Base-by-base conservation (phyloP, 495 filamentous ascomycete species). In the Neurospora africana region DNA sequence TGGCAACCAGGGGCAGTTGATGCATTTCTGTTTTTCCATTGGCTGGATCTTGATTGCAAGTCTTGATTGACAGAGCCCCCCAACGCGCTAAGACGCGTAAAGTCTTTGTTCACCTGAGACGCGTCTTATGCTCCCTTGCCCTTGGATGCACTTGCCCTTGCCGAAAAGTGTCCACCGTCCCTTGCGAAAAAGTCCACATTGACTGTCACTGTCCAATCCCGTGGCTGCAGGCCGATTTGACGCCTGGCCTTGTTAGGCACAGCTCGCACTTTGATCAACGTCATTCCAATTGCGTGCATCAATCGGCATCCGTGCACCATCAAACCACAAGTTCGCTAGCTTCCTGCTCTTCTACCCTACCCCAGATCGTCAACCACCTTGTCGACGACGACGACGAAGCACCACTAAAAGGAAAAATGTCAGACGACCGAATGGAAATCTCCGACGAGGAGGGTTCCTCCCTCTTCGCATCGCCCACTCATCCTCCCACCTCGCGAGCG, bases 381-480 rank as follows among this genome's bases (percentile, higher is more conserved):
- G 44, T 70, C 44, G 1, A 21, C 30, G 19, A 23, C 73, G 68
- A 40, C 41, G 27, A 27, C 68, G n/a, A 38, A 43, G 15, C 30
- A 17, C n/a, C 53, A 23, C 8, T 36, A 15, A 58, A 43, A 44
- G n/a, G n/a, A 1, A 33, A 39, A 33, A 79, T 80, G 78, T 65
- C 75, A 38, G 74, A 77, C 74, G 27, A 75, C 68, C 43, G 33
- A 19, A 69, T 74, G 17, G 72, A 75, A 70, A 75, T 69, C 58
- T 75, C 76, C 44, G 81, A 80, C 40, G 88, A 92, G 70, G 84
- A 87, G 6, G 91, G 93, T 74, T 86, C 91, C 71, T 87, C 93
- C 47, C 70, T 68, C 69, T 92, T 91, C 83, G 86, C 91, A 65
- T 93, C 91, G 5, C 92, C 92, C 4, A 89, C 90, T 17, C 85